Evolutionary conservation across 257 asterid species (phyloP).

Genomic region (Eustoma russellianum): DNA sequence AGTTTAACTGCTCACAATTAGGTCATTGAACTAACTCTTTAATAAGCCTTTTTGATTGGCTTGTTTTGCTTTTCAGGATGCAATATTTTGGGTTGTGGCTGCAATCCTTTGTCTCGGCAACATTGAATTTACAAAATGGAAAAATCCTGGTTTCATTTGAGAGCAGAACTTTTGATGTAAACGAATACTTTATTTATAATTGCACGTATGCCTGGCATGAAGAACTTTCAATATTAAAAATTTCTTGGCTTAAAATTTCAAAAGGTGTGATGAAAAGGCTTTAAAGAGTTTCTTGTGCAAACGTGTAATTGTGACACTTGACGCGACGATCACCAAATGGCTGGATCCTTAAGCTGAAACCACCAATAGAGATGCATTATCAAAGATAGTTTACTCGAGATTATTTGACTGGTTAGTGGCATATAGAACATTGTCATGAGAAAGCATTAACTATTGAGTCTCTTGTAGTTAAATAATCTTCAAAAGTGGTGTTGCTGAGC

Average conservation of each 20-base stretch:
- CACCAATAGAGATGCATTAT: constrained; percentile 90
- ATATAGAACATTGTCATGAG: too few relatives aligned
- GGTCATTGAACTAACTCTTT: not conserved
- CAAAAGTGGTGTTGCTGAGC: constrained; percentile 10
- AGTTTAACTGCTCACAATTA: not conserved
- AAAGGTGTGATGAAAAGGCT: constrained; percentile 89
- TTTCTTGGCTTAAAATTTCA: constrained; percentile 12
- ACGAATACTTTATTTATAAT: constrained; percentile 9
- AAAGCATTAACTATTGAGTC: not conserved
- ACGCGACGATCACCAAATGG: constrained; percentile 82
- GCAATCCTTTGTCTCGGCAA: constrained; percentile 97
- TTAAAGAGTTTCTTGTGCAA: constrained; percentile 91
- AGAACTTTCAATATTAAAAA: not conserved
- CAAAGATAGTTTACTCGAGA: constrained; percentile 86
- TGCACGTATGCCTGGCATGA: constrained; percentile 4
- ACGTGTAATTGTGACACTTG: constrained; percentile 95
- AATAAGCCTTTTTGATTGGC: constrained; percentile 5
- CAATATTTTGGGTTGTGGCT: constrained; percentile 92
- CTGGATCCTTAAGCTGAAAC: constrained; percentile 90
- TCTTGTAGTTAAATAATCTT: not conserved
- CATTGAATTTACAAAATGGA: constrained; percentile 82
- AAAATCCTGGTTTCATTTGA: constrained; percentile 82
- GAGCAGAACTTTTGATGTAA: constrained; percentile 93
- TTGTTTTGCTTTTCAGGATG: constrained; percentile 50
- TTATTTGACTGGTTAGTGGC: too few relatives aligned